Evolutionary conservation across 2,329 filamentous ascomycete genomes (phyloP), one percentile per base, ranked within the genome.

Genomic region (Fusarium sp.): DNA sequence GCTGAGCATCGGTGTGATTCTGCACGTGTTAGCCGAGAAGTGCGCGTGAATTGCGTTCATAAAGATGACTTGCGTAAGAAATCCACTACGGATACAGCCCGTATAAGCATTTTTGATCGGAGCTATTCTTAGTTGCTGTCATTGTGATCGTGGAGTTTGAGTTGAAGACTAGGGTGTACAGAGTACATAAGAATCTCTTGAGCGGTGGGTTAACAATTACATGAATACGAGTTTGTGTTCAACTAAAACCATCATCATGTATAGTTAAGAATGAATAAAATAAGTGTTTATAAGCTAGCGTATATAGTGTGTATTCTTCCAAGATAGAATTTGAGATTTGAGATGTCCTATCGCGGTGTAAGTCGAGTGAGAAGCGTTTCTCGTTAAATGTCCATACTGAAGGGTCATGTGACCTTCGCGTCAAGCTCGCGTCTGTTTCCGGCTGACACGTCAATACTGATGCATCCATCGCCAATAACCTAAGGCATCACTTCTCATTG

Each of bases 341-440:
- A 14, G 30, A 15, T 7, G 30, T 34, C 30, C 30, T 15, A 34
- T 34, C 17, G 32, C 32, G 7, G 17, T n/a, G 32, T 36, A n/a
- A 36, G 32, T 36, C 17, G 32, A 36, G 32, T 36, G 15, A 36
- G 32, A 36, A 7, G 34, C 19, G 34, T 9, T 34, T 7, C 17
- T 10, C 34, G 9, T 17, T 15, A 34, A 4, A 17, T 19, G 7
- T n/a, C 42, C 7, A 44, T 9, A 12, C n/a, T 2, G 3, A 7
- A 1, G 19, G 15, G 20, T 69, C 77, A 79, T 67, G 76, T 79
- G 77, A 79, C 53, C 58, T 60, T 72, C 68, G 58, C 52, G 76
- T 75, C 63, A 65, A 32, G 39, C 57, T 75, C 75, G 75, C 67
- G 75, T 42, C 32, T 28, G 17, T 15, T 40, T 32, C 15, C n/a